Evolutionary conservation across 2,329 filamentous ascomycete species (phyloP).

Genomic region (Pseudopyrenochaeta lycopersici): DNA sequence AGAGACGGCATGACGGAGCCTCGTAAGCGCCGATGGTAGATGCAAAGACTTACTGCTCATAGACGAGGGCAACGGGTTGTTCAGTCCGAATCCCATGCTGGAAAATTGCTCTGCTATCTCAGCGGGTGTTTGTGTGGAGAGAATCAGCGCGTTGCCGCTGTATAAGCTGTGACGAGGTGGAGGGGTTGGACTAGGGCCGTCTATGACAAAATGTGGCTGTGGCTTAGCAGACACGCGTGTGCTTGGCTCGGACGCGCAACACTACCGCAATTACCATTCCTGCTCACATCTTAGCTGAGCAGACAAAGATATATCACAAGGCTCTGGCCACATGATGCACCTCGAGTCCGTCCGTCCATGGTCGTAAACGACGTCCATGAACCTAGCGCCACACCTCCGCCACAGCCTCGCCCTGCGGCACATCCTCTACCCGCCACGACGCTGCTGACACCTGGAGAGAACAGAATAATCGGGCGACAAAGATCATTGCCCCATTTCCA

Average conservation of each 20-base stretch:
- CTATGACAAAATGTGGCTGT: slow-evolving; percentile 1
- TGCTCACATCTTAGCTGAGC: not conserved
- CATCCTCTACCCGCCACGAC: not conserved
- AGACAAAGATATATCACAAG: not conserved
- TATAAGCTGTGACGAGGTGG: not conserved
- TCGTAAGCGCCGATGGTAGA: slow-evolving; percentile 1
- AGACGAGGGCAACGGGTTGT: slow-evolving; percentile 63
- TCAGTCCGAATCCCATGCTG: slow-evolving; percentile 58
- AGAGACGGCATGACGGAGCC: slow-evolving; percentile 5
- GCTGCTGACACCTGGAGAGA: not conserved
- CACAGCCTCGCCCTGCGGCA: not conserved
- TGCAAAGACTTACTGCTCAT: slow-evolving; percentile 58
- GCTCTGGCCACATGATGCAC: not conserved
- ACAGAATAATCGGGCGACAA: not conserved
- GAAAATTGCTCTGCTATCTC: not conserved
- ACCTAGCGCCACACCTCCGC: too few species aligned
- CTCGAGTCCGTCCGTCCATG: not conserved
- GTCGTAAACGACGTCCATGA: too few species aligned
- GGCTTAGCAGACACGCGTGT: slow-evolving; percentile 1
- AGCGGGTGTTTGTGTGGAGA: slow-evolving; percentile 6
- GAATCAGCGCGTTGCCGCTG: slow-evolving; percentile 1
- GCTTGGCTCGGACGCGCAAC: slow-evolving; percentile 3
- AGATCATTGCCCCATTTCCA: not conserved
- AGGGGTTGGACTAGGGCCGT: not conserved
- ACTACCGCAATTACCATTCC: not conserved